Evolutionary conservation across 257 asterid genomes (phyloP).

Genomic region (Rhazya stricta): DNA sequence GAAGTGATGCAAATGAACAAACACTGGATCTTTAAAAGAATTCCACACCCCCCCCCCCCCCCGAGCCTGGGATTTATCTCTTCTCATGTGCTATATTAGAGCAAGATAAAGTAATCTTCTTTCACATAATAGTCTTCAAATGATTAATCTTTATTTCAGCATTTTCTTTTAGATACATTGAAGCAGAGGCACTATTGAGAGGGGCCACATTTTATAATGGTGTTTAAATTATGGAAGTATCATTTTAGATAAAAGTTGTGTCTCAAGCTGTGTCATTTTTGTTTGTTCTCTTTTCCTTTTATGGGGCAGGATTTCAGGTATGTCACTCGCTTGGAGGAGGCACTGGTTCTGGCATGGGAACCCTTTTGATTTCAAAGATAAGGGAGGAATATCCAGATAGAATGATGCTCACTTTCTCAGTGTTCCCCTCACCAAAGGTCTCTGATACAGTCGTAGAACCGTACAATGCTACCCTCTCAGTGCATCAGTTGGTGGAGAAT

Average conservation of each 20-base stretch:
- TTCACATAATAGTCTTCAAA: neutral
- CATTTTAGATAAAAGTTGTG: neutral
- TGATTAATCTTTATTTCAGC: neutral
- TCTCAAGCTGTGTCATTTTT: neutral
- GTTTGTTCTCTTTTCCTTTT: too few relatives aligned
- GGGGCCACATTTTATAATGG: neutral
- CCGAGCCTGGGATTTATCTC: neutral
- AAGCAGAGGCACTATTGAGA: neutral
- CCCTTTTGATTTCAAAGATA: conserved; percentile 84
- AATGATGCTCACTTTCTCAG: conserved; percentile 95
- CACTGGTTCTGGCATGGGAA: conserved; percentile 95
- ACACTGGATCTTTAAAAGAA: neutral
- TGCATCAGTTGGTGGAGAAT: conserved; percentile 84
- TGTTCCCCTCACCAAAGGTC: conserved; percentile 89
- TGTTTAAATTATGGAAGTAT: neutral
- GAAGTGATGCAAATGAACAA: neutral
- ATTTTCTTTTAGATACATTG: neutral
- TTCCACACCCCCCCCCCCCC: too few relatives aligned
- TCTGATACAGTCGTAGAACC: conserved; percentile 91
- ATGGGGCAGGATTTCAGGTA: conserved; percentile 71
- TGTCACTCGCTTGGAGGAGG: conserved; percentile 96
- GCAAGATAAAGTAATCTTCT: neutral
- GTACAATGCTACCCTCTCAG: conserved; percentile 83
- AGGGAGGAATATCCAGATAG: conserved; percentile 93
- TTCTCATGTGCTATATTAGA: neutral